phyloP scores from a whole-genome alignment of 2,329 filamentous ascomycete species.

The Botrytis medusae region DNA sequence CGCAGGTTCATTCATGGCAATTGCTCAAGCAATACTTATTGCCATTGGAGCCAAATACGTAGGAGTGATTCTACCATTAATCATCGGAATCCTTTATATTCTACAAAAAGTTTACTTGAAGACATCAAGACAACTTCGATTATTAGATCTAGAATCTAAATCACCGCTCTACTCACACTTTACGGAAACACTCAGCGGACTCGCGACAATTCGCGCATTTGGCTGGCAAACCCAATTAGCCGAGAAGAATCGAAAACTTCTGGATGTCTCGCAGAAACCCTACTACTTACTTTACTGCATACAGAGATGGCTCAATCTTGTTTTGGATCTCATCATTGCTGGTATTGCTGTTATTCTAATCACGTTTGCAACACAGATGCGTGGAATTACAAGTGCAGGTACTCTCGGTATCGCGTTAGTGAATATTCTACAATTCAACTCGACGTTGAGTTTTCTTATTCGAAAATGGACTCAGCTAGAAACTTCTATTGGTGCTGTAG shows the following conservation, averaged over 20 bases:
- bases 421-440: slow-evolving; percentile 29
- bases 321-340: slow-evolving; percentile 49
- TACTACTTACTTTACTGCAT: slow-evolving; percentile 58
- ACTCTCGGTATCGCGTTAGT: slow-evolving; percentile 29
- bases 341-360: slow-evolving; percentile 33
- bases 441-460: slow-evolving; percentile 25
- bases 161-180: slow-evolving; percentile 49
- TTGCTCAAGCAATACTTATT: slow-evolving; percentile 20
- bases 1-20: neutral
- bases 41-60: slow-evolving; percentile 11
- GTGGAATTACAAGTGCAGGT: slow-evolving; percentile 25
- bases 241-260: slow-evolving; percentile 44
- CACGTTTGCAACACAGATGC: slow-evolving; percentile 26
- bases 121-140: slow-evolving; percentile 48
- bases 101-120: slow-evolving; percentile 47
- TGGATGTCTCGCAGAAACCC: slow-evolving; percentile 53
- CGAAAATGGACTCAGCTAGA: slow-evolving; percentile 56
- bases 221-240: slow-evolving; percentile 21
- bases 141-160: slow-evolving; percentile 46
- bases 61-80: slow-evolving; percentile 9
- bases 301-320: slow-evolving; percentile 57
- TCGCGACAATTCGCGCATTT: slow-evolving; percentile 46
- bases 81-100: slow-evolving; percentile 12
- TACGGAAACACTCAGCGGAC: slow-evolving; percentile 45
- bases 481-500: slow-evolving; percentile 57